Conservation (phyloP, 345 rosid genomes). For the Pugionium cornutum region DNA sequence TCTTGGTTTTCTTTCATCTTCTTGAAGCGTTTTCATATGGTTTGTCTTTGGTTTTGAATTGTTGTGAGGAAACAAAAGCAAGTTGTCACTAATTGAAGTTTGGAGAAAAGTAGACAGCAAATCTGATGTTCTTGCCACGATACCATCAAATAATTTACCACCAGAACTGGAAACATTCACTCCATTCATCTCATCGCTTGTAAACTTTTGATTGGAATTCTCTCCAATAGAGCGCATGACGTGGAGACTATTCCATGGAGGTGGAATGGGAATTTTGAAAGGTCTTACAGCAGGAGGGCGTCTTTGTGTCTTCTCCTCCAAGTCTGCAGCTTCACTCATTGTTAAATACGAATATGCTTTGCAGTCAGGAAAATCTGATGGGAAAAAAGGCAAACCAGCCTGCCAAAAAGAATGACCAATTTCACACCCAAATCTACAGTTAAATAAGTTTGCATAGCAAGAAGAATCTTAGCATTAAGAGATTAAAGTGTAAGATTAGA, state of each 20-base stretch:
- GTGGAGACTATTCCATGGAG: constrained; percentile 67
- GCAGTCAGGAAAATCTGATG: constrained; percentile 87
- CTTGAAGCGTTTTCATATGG: constrained; percentile 31
- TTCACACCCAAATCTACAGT: too few relatives aligned
- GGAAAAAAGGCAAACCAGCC: constrained; percentile 74
- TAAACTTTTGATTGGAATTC: constrained; percentile 31
- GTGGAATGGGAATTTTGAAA: constrained; percentile 60
- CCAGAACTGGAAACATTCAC: constrained; percentile 17
- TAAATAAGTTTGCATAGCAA: too few relatives aligned
- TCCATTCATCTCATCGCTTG: constrained; percentile 26
- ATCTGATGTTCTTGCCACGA: constrained; percentile 64
- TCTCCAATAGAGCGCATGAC: constrained; percentile 33
- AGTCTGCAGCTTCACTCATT: constrained; percentile 54
- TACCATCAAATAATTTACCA: constrained; percentile 44
- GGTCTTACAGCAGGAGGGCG: constrained; percentile 63
- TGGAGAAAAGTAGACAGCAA: constrained; percentile 47
- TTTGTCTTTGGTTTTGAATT: constrained; percentile 35
- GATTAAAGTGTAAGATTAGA: constrained; percentile 9
- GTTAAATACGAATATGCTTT: constrained; percentile 56
- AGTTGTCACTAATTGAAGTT: constrained; percentile 39
- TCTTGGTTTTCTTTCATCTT: constrained; percentile 35
- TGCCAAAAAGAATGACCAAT: constrained; percentile 34
- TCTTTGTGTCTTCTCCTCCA: constrained; percentile 47
- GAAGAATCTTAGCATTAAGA: too few relatives aligned
- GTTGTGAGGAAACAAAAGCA: constrained; percentile 50